phyloP scores from a whole-genome alignment of 306 rosid species.

The Medicago lupulina region DNA sequence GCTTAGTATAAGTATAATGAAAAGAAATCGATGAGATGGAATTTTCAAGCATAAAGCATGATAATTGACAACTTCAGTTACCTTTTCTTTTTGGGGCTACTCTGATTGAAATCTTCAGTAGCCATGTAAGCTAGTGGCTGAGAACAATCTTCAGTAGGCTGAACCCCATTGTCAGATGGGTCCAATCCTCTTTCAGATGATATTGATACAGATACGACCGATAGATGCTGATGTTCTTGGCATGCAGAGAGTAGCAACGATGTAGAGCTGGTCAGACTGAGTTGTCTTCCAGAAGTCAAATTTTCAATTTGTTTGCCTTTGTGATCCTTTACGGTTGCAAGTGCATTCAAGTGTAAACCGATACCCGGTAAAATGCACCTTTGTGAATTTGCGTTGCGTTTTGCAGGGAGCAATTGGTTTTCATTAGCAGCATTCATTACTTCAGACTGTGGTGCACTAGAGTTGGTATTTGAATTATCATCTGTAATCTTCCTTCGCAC shows the following conservation, averaged over 20 bases:
- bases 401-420: constrained; percentile 52
- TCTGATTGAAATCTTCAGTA: constrained; percentile 70
- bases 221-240: constrained; percentile 54
- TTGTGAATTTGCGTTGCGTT: constrained; percentile 51
- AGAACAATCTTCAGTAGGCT: constrained; percentile 66
- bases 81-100: constrained; percentile 88
- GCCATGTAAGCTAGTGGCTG: constrained; percentile 52
- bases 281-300: constrained; percentile 56
- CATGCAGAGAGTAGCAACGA: constrained; percentile 51
- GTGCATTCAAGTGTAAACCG: constrained; percentile 83
- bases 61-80: constrained; percentile 33
- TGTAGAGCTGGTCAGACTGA: constrained; percentile 47
- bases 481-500: constrained; percentile 59
- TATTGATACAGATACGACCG: constrained; percentile 49
- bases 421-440: constrained; percentile 50
- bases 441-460: constrained; percentile 51
- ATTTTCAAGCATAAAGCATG: constrained; percentile 28
- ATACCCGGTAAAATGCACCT: constrained; percentile 71
- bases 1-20: constrained; percentile 43
- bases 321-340: constrained; percentile 65
- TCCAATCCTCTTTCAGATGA: constrained; percentile 59
- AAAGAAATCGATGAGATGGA: not conserved
- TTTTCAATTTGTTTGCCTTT: constrained; percentile 50
- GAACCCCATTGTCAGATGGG: constrained; percentile 50
- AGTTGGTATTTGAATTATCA: constrained; percentile 55